Conservation (phyloP, 768 basidiomycete genomes). For the Leccinum sublutescens region DNA sequence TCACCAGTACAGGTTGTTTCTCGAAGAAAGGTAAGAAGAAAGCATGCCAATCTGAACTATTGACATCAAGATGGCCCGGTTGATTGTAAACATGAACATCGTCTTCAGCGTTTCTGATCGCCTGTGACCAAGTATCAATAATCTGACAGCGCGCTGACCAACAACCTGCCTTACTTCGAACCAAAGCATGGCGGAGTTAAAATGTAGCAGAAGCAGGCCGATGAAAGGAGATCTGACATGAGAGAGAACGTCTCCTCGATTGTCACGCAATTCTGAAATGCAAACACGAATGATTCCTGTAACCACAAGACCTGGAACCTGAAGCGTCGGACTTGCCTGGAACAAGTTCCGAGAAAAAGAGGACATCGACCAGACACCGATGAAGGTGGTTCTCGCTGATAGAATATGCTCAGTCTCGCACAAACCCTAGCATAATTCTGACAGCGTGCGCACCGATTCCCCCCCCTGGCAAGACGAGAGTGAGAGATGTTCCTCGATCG, state of each 20-base stretch:
- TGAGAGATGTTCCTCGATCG: not conserved
- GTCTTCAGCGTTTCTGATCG: conserved; percentile 12
- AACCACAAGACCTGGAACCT: not conserved
- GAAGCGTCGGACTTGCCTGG: conserved; percentile 7
- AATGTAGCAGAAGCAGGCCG: conserved; percentile 15
- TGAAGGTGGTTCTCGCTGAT: conserved; percentile 12
- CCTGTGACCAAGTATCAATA: conserved; percentile 1
- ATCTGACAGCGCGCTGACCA: not conserved
- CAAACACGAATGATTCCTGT: not conserved
- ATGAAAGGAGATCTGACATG: conserved; percentile 14
- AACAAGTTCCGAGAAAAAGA: conserved; percentile 5
- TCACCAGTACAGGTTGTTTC: conserved; percentile 19
- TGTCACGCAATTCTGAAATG: conserved; percentile 5
- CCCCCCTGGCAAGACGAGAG: not conserved
- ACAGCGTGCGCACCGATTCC: conserved; percentile 8
- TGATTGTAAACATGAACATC: conserved; percentile 18
- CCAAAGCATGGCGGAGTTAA: conserved; percentile 7
- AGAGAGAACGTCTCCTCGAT: conserved; percentile 17
- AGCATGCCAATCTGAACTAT: conserved; percentile 19
- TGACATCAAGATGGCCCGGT: conserved; percentile 20
- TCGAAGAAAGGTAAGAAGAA: conserved; percentile 12
- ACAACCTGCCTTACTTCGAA: conserved; percentile 5
- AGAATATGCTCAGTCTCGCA: conserved; percentile 2
- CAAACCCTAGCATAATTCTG: not conserved
- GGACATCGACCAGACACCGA: conserved; percentile 7